Evolutionary conservation across 208 protist genomes (phyloP), one percentile per base, ranked within the genome.

Genomic region (Leishmania arabica): DNA sequence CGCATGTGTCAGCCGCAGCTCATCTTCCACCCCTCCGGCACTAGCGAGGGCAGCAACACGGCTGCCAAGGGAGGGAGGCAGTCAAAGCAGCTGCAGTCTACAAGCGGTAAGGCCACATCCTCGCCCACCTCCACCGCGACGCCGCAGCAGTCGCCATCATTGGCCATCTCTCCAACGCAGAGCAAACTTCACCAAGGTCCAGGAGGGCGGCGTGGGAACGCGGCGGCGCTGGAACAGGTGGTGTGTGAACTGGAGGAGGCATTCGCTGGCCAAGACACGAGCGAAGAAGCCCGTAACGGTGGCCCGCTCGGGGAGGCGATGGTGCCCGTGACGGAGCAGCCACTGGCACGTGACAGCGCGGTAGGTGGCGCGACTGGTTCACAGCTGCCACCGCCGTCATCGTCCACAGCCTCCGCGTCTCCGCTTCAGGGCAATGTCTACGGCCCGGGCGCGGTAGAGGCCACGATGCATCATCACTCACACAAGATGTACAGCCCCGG

Each of bases 1-100:
- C 66, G 86, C 76, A 90, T 95, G 84, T 97, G 88, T 77, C 81
- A 93, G 60, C 81, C 93, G 27, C 91, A 94, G 82, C 91, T 90
- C 42, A 56, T 89, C 31, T 95, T 95, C 77, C 81, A 85, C 72
- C 31, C 60, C 49, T 73, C 66, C 13, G 65, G 17, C 66, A 45
- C 45, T 3, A 37, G 42, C 42, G 24, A 53, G 45, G 42, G 19
- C 80, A 79, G 60, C 34, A 65, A 3, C 54, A 47, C 21, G 24
- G 72, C 56, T 34, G 51, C 24, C 62, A 56, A 21, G 24, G 47
- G 17, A 11, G 75, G 9, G 60, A 78, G 0, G 34, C 54, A 58
- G 75, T 15, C 17, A 47, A 53, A 40, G 60, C 45, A 15, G 6
- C 42, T 42, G 5, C 72, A 58, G 72, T 27, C 34, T 15, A 27